Percentiles rank a stretch among this genome's conserved stretches.
Evolutionary conservation across 768 basidiomycete species (phyloP).

Genomic region (Calocybe gangraenosa): DNA sequence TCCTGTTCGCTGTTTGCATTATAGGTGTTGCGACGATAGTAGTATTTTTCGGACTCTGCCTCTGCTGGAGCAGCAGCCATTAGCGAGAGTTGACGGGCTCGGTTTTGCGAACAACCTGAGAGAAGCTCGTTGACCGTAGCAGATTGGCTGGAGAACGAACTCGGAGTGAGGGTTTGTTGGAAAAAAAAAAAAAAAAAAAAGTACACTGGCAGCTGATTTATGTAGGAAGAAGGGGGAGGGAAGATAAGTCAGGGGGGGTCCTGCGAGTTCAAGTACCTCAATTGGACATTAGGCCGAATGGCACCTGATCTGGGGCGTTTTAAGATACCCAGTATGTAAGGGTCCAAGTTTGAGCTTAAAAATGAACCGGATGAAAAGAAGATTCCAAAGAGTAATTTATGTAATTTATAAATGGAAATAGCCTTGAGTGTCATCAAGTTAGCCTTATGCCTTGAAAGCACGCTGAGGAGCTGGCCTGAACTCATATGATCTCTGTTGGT

Average conservation of each 20-base stretch:
- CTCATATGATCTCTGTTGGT: no score
- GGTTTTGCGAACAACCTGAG: background rate
- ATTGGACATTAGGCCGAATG: constrained; percentile 9
- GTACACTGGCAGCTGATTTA: no score
- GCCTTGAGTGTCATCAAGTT: no score
- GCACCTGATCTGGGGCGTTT: constrained; percentile 14
- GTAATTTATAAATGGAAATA: no score
- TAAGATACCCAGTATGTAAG: background rate
- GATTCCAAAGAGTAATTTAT: background rate
- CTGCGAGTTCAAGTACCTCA: constrained; percentile 15
- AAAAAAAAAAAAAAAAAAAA: background rate
- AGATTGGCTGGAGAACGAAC: background rate
- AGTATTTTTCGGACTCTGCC: constrained; percentile 17
- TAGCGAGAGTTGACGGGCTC: no score
- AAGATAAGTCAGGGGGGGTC: background rate
- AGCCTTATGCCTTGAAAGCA: no score
- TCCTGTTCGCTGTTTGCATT: constrained; percentile 21
- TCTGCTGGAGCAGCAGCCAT: background rate
- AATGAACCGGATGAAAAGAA: constrained; percentile 5
- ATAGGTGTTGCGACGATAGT: constrained; percentile 6
- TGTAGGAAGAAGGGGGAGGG: constrained; percentile 1
- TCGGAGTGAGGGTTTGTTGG: background rate
- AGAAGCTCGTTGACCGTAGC: background rate
- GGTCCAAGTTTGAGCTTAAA: constrained; percentile 14
- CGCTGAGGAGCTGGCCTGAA: no score